Base-by-base conservation (phyloP, 2,329 filamentous ascomycete species). In the Penicillium nordicum region DNA sequence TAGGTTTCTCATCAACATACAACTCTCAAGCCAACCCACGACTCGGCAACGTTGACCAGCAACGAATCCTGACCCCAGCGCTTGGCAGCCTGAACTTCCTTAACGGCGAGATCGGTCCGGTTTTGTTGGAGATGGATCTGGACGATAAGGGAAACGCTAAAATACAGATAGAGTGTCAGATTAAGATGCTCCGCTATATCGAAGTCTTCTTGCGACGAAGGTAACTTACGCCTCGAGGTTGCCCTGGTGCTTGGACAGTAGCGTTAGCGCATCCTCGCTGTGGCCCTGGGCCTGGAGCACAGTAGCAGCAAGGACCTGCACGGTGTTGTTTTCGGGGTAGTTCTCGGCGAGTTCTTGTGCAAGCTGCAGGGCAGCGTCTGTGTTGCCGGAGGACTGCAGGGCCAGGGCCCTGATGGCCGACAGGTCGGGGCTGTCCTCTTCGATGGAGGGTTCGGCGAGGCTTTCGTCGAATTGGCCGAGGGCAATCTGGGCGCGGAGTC, bases 21-120 rank as follows among this genome's bases (percentile, higher is more conserved):
- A 75, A 93, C 80, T 74, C 94, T 83, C 74, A 97, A 76, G 29
- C 92, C 92, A 61, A 96, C 89, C 94, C 93, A 99, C 8, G 90
- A 90, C 78, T 99, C 94, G 8, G 92, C 92, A 63, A 99, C 78
- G 75, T 99, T 97, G 63, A 97, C 90, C 48, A 97, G 80, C 38
- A 97, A 79, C 65, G 88, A 96, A 72, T 97, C 94, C 76, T 99
- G 93, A 8, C 93, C 94, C 90, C 93, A 97, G 76, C 90, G 85
- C 72, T 92, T 86, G 36, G 94, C 94, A 36, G 88, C 85, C 50
- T 86, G 80, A 37, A 96, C 92, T 77, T 97, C 93, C 76, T 96
- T 96, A 12, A 92, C 68, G 1, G 94, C 94, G 47, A 97, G 84
- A 73, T 97, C 93, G 67, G 88, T 88, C 65, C 93, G 85, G 80